Evolutionary conservation across 2,329 filamentous ascomycete genomes (phyloP).

Genomic region (Colletotrichum sojae): DNA sequence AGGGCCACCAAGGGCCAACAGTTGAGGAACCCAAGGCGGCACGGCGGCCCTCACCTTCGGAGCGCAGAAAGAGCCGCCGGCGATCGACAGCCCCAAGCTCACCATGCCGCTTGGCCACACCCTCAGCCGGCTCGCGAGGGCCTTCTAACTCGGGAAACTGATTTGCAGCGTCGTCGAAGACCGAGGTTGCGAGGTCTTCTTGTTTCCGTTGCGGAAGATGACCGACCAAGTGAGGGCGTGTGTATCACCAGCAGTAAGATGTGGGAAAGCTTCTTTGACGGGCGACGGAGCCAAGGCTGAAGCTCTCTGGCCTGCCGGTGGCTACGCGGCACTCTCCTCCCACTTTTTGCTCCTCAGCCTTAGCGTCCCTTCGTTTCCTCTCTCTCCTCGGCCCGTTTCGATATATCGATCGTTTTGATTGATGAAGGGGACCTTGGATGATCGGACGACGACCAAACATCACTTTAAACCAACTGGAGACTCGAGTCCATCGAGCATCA

Average conservation of each 20-base stretch:
- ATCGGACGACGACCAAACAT: not conserved
- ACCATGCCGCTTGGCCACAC: constrained; percentile 11
- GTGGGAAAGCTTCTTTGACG: not conserved
- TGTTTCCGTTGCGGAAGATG: constrained; percentile 18
- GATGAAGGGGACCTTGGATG: too few relatives aligned
- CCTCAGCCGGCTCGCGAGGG: constrained; percentile 13
- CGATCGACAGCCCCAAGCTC: constrained; percentile 27
- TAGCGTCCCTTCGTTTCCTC: constrained; percentile 22
- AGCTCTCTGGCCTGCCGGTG: not conserved
- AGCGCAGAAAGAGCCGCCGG: constrained; percentile 8
- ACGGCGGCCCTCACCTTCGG: too few relatives aligned
- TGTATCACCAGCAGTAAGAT: not conserved
- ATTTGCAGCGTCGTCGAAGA: constrained; percentile 8
- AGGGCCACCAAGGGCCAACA: too few relatives aligned
- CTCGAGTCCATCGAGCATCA: constrained; percentile 4
- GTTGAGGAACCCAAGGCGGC: too few relatives aligned
- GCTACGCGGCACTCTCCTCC: constrained; percentile 21
- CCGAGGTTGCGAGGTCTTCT: not conserved
- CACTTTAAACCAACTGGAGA: constrained; percentile 1
- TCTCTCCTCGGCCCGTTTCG: too few relatives aligned
- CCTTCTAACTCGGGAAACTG: constrained; percentile 34
- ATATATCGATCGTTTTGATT: too few relatives aligned
- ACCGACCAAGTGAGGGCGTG: constrained; percentile 9
- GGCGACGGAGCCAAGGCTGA: not conserved
- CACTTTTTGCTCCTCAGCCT: constrained; percentile 22